These are phyloP conservation scores for Larix kaempferi DNA, from an alignment of 75 land plant genomes.

Conservation along the genomic window DNA sequence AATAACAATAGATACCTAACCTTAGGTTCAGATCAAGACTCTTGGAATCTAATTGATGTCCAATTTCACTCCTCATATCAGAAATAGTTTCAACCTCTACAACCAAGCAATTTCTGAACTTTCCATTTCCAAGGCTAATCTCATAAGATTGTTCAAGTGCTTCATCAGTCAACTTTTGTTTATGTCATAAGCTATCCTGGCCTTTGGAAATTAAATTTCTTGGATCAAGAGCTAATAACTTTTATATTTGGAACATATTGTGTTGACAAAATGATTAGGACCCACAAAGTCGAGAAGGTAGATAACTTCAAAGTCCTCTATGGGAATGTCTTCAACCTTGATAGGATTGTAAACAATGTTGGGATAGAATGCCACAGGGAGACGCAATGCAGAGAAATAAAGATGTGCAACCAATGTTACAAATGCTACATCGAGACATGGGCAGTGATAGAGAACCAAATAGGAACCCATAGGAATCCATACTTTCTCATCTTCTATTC, in stretches of 20 bases:
- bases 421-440: too few relatives aligned
- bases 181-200: conserved; percentile 29
- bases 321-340: conserved; percentile 53
- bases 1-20: conserved; percentile 16
- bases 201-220: conserved; percentile 49
- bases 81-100: conserved; percentile 49
- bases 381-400: too few relatives aligned
- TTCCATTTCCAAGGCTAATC: conserved; percentile 67
- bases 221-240: conserved; percentile 70
- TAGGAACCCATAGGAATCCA: too few relatives aligned
- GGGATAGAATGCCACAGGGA: too few relatives aligned
- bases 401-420: too few relatives aligned
- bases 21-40: conserved; percentile 49
- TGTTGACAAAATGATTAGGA: conserved; percentile 62
- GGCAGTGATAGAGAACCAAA: too few relatives aligned
- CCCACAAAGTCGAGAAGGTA: conserved; percentile 87
- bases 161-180: conserved; percentile 62
- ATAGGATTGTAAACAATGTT: too few relatives aligned
- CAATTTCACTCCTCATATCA: conserved; percentile 79
- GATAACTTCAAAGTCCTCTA: conserved; percentile 44
- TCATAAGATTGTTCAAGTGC: conserved; percentile 60
- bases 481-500: too few relatives aligned
- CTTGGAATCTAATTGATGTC: conserved; percentile 78
- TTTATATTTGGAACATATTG: conserved; percentile 52
- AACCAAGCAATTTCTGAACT: conserved; percentile 76